Conservation (phyloP, 2,329 filamentous ascomycete genomes). For the Aspergillus calidoustus region DNA sequence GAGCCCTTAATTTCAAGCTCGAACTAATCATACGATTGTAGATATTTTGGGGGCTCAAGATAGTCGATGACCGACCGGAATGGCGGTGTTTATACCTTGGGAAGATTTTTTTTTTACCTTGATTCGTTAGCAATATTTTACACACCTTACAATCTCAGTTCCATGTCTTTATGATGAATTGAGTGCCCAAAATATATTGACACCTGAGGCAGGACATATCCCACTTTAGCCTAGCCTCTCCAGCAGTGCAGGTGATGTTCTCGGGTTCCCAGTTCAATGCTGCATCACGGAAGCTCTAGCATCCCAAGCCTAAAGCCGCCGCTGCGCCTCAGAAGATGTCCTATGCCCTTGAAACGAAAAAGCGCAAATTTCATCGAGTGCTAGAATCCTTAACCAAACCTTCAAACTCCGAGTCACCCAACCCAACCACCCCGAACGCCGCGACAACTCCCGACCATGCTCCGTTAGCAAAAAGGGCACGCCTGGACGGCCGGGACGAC, state of each 20-base stretch:
- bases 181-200: background rate
- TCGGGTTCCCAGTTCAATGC: background rate
- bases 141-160: background rate
- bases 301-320: background rate
- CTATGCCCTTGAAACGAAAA: conserved; percentile 52
- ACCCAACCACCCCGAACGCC: conserved; percentile 21
- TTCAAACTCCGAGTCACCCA: conserved; percentile 26
- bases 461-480: conserved; percentile 42
- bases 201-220: conserved; percentile 31
- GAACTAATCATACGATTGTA: conserved; percentile 13
- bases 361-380: conserved; percentile 53
- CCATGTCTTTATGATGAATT: too few relatives aligned
- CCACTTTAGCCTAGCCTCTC: conserved; percentile 14
- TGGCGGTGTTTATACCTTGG: background rate
- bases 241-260: conserved; percentile 1
- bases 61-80: background rate
- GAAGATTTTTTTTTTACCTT: background rate
- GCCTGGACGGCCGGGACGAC: conserved; percentile 31
- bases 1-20: conserved; percentile 22
- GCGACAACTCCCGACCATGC: conserved; percentile 31
- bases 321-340: conserved; percentile 39
- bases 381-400: conserved; percentile 50
- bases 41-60: background rate
- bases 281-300: background rate
- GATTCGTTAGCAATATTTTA: background rate